Evolutionary conservation across 495 filamentous ascomycete species (phyloP).

Genomic region (Bacidia gigantensis): DNA sequence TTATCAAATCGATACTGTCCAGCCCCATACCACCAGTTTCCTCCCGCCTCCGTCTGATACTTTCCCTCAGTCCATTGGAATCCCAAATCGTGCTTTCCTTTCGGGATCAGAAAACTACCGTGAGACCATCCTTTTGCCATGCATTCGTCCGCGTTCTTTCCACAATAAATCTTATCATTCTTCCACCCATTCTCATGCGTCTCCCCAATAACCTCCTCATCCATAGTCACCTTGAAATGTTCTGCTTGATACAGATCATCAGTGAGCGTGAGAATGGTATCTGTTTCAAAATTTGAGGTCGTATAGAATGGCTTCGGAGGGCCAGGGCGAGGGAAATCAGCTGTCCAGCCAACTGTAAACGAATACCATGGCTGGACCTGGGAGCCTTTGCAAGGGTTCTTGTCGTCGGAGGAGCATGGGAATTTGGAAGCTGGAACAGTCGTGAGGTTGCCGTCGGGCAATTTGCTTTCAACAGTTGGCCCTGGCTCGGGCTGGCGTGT

Average conservation of each 20-base stretch:
- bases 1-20: neutral
- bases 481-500: neutral
- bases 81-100: neutral
- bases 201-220: neutral
- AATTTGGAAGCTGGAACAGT: neutral
- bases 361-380: neutral
- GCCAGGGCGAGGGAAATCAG: neutral
- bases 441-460: neutral
- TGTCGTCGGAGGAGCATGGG: neutral
- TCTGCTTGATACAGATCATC: neutral
- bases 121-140: neutral
- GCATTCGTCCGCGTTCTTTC: neutral
- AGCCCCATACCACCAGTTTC: neutral
- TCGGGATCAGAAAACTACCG: neutral
- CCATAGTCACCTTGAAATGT: neutral
- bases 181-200: neutral
- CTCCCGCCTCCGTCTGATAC: neutral
- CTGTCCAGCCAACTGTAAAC: neutral
- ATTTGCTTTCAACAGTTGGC: neutral
- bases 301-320: neutral
- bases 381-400: neutral
- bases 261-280: neutral
- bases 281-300: neutral
- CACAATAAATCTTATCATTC: conserved; percentile 1
- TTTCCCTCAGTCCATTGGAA: conserved; percentile 1